These are phyloP conservation scores for Piromyces finnis DNA, from an alignment of 192 early-diverging fungal species.

Conservation along the genomic window DNA sequence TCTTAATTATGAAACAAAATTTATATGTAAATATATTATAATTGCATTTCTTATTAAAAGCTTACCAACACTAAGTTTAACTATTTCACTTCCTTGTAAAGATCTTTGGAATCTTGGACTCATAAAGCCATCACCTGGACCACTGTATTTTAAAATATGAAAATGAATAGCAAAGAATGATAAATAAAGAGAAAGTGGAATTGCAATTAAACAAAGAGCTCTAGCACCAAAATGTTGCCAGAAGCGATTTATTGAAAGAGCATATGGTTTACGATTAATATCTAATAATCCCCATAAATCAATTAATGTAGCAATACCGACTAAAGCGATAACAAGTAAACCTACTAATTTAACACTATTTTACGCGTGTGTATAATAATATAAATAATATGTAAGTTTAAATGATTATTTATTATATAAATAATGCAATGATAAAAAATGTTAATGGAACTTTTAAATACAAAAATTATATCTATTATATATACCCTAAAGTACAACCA, in stretches of 20 bases:
- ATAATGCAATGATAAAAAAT: too few species aligned
- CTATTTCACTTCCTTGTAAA: slow-evolving; percentile 56
- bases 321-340: slow-evolving; percentile 59
- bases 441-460: too few species aligned
- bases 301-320: slow-evolving; percentile 65
- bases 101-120: slow-evolving; percentile 71
- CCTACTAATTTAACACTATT: slow-evolving; percentile 89
- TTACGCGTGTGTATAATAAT: too few species aligned
- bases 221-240: slow-evolving; percentile 70
- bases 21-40: too few species aligned
- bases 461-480: too few species aligned
- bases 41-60: too few species aligned
- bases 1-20: too few species aligned
- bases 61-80: background rate
- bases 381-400: too few species aligned
- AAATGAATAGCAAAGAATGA: slow-evolving; percentile 90
- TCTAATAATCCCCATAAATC: slow-evolving; percentile 92
- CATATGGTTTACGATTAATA: slow-evolving; percentile 35
- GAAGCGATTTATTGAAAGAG: slow-evolving; percentile 29
- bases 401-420: too few species aligned
- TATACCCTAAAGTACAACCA: slow-evolving; percentile 45
- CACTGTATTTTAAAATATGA: slow-evolving; percentile 53
- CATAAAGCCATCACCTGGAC: slow-evolving; percentile 90
- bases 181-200: slow-evolving; percentile 63
- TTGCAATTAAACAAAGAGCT: slow-evolving; percentile 57